Evolutionary conservation across 2,329 filamentous ascomycete genomes (phyloP).

Genomic region (Beauveria asiatica): DNA sequence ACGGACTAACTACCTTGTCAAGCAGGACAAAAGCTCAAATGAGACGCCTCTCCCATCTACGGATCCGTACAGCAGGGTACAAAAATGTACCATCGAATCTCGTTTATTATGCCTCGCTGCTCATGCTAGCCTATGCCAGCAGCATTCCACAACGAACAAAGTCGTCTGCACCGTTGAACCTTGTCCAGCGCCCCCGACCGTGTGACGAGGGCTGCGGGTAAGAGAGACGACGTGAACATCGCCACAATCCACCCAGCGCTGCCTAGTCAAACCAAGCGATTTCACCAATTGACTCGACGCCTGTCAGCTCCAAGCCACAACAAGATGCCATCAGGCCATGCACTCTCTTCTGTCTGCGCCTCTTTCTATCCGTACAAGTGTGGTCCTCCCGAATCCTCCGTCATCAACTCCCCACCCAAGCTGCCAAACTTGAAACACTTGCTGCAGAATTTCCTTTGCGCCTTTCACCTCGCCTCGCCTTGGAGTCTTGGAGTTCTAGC

Average conservation of each 20-base stretch:
- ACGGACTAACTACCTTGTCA: neutral
- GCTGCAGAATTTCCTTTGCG: no score
- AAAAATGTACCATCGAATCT: neutral
- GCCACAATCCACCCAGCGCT: neutral
- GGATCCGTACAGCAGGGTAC: no score
- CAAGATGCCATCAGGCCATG: neutral
- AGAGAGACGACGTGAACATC: neutral
- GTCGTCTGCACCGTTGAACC: neutral
- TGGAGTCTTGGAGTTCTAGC: no score
- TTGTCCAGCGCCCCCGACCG: neutral
- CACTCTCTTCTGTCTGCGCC: neutral
- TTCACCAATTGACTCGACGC: neutral
- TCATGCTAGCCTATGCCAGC: neutral
- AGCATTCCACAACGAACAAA: neutral
- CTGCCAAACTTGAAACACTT: constrained; percentile 6
- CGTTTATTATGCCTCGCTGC: neutral
- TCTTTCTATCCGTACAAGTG: neutral
- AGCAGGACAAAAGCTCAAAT: neutral
- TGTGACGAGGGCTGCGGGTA: neutral
- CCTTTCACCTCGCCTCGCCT: neutral
- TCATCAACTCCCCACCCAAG: neutral
- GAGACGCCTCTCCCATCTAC: neutral
- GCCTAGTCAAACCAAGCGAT: neutral
- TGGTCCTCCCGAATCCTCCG: neutral
- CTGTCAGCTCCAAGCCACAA: neutral